phyloP scores from a whole-genome alignment of 2,329 filamentous ascomycete genomes.

The Hypocrella siamensis region DNA sequence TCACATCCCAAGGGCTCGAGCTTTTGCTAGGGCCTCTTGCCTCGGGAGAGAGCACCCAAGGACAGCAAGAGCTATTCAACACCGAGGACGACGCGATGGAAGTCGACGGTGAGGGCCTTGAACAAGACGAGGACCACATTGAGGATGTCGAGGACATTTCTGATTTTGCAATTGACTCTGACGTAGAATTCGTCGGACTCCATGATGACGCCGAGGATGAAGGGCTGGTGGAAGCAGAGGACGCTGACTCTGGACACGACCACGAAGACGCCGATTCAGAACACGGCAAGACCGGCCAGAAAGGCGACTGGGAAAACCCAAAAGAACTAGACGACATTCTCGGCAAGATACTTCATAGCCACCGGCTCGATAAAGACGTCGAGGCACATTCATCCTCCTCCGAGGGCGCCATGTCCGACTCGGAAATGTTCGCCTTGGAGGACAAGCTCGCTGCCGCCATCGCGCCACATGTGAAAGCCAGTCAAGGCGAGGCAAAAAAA shows the following conservation, averaged over 20 bases:
- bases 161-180: conserved; percentile 18
- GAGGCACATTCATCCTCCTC: conserved; percentile 40
- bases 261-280: conserved; percentile 24
- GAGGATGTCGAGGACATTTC: conserved; percentile 4
- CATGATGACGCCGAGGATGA: conserved; percentile 23
- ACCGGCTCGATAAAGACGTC: conserved; percentile 42
- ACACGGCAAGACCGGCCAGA: conserved; percentile 20
- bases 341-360: conserved; percentile 61
- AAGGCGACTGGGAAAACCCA: conserved; percentile 24
- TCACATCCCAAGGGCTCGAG: conserved; percentile 59
- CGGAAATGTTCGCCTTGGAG: conserved; percentile 86
- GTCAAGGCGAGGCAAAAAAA: conserved; percentile 53
- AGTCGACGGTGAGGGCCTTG: conserved; percentile 25
- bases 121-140: conserved; percentile 13
- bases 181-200: conserved; percentile 33
- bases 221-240: conserved; percentile 10
- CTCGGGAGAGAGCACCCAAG: conserved; percentile 65
- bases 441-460: conserved; percentile 74
- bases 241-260: conserved; percentile 22
- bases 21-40: conserved; percentile 52
- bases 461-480: conserved; percentile 50
- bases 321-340: conserved; percentile 56
- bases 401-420: conserved; percentile 82
- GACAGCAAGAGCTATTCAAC: conserved; percentile 75
- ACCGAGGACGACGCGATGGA: conserved; percentile 46